Percentiles rank a stretch among this genome's conserved stretches.
Conservation (phyloP, 148 eudicot species). For the Rhododendron griersonianum region DNA sequence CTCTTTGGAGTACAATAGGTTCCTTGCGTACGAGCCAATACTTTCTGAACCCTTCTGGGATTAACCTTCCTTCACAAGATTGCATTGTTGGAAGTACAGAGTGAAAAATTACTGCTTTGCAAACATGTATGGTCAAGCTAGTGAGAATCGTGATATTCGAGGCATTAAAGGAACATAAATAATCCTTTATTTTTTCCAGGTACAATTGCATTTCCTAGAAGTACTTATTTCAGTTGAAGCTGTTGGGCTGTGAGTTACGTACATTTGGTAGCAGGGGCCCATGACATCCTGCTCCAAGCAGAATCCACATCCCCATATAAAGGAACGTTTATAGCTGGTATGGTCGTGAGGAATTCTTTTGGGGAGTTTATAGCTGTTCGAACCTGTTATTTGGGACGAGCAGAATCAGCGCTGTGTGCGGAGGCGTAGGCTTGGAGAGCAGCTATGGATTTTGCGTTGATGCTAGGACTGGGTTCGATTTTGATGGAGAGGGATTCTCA, state of each 20-base stretch:
- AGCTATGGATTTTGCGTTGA: too few relatives aligned
- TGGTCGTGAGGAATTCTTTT: too few relatives aligned
- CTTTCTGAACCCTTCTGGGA: neutral
- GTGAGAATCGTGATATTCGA: neutral
- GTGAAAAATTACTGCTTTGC: neutral
- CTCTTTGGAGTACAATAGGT: neutral
- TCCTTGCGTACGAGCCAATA: neutral
- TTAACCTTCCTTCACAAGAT: slow-evolving; percentile 1
- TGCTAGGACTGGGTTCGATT: too few relatives aligned
- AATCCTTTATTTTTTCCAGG: slow-evolving; percentile 37
- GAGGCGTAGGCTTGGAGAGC: too few relatives aligned
- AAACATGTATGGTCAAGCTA: neutral
- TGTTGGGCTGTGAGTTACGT: slow-evolving; percentile 66
- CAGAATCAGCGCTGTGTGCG: too few relatives aligned
- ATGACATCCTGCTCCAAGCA: slow-evolving; percentile 77
- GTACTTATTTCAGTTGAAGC: slow-evolving; percentile 82
- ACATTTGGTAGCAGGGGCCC: slow-evolving; percentile 88
- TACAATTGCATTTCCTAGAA: slow-evolving; percentile 79
- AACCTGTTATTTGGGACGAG: too few relatives aligned
- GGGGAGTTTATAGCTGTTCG: too few relatives aligned
- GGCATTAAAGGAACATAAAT: neutral
- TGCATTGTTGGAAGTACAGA: neutral
- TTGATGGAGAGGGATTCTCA: too few relatives aligned
- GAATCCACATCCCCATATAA: slow-evolving; percentile 23
- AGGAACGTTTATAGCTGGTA: too few relatives aligned